Evolutionary conservation across 495 filamentous ascomycete genomes (phyloP), one percentile per base, ranked within the genome.

Genomic region (Halenospora varia): DNA sequence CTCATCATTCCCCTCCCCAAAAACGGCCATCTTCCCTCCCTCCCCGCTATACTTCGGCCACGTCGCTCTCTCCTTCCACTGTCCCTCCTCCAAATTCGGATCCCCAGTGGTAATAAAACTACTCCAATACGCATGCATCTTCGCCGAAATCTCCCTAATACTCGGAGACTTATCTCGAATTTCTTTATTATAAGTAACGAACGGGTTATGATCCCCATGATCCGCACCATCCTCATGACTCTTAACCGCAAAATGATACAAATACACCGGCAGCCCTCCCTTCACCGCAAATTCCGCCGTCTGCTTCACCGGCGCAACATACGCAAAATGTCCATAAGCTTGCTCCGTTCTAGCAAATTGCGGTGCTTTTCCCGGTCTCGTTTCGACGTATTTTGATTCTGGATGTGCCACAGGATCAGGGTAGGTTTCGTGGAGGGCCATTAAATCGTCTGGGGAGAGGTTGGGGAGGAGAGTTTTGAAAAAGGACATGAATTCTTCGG

Each of bases 241-340:
- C 0, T 71, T 70, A 0, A 83, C 68, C 3, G 82, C 84, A 69
- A 77, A 87, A 55, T 80, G 75, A 57, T 87, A 88, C 0, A 86
- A 68, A 25, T 82, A 83, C 0, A 85, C 79, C 0, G 75, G 70
- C 1, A 63, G 53, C 0, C 69, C 70, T 25, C 71, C 64, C 20
- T 61, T 56, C 0, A 79, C 73, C 0, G 79, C 72, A 25, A 78
- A 77, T 25, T 78, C 69, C 2, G 79, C 82, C 2, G 83, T 82
- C 59, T 86, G 82, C 1, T 84, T 72, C 0, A 88, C 83, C 0
- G 84, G 84, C 25, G 81, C 83, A 40, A 85, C 80, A 53, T 87
- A 87, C 0, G 83, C 83, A 66, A 87, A 88, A 60, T 88, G 82
- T 0, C 72, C 78, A 54, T 88, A 88, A 0, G 80, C 81, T 24